Evolutionary conservation across 768 basidiomycete species (phyloP).

Genomic region (Tulasnella sp.): DNA sequence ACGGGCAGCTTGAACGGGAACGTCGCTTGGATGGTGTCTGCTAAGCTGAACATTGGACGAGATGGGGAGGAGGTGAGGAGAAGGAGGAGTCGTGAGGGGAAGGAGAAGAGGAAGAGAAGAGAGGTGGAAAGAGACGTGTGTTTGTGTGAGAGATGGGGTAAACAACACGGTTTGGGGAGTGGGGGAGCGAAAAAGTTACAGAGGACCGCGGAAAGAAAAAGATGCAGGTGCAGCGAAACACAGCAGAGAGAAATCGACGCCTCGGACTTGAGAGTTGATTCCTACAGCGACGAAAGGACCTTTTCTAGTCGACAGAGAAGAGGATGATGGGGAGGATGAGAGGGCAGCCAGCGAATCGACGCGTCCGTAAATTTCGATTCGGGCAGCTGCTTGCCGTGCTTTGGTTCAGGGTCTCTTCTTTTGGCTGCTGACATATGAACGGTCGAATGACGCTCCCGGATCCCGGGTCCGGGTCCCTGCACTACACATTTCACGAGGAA

Average conservation of each 20-base stretch:
- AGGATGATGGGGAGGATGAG: background rate
- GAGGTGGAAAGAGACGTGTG: background rate
- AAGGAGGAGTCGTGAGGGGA: slow-evolving; percentile 18
- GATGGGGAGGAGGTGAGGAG: slow-evolving; percentile 22
- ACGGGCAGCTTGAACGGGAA: slow-evolving; percentile 33
- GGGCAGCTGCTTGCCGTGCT: background rate
- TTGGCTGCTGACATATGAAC: background rate
- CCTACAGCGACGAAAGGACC: background rate
- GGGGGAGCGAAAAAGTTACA: background rate
- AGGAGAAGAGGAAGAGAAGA: background rate
- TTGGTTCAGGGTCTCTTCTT: background rate
- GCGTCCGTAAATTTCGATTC: background rate
- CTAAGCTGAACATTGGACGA: slow-evolving; percentile 8
- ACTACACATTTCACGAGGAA: background rate
- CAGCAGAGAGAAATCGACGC: background rate
- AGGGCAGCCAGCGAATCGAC: background rate
- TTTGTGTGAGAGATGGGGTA: background rate
- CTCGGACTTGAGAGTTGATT: background rate
- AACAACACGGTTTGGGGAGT: background rate
- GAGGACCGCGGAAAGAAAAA: background rate
- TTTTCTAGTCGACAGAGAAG: background rate
- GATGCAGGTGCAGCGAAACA: too few relatives aligned
- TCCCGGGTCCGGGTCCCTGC: background rate
- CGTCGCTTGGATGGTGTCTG: slow-evolving; percentile 5
- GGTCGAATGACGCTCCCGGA: background rate